These are phyloP conservation scores for Boletus rubroflammeus DNA, from an alignment of 768 basidiomycete genomes.

Conservation along the genomic window DNA sequence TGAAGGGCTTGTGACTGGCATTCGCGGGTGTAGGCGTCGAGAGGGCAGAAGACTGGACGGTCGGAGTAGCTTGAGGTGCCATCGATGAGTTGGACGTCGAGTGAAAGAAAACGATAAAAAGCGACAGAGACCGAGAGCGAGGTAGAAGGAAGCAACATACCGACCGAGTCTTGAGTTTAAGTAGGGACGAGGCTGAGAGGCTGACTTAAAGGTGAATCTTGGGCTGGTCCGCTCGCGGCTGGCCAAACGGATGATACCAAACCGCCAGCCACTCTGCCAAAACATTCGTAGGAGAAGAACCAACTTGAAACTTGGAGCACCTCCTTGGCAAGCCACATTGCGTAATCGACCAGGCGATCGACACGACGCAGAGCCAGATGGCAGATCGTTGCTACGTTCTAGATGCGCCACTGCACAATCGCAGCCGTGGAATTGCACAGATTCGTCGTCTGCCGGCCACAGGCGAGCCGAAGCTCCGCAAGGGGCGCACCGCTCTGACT, in stretches of 20 bases:
- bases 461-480: no score
- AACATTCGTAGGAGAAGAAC: background rate
- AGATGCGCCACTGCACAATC: no score
- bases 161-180: background rate
- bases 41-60: constrained; percentile 1
- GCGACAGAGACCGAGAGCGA: constrained; percentile 6
- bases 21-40: constrained; percentile 1
- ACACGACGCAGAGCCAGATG: no score
- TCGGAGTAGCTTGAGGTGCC: constrained; percentile 21
- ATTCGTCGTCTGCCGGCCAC: no score
- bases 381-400: no score
- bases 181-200: constrained; percentile 11
- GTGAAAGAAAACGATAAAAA: constrained; percentile 7
- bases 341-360: no score
- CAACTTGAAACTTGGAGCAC: background rate
- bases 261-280: background rate
- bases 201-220: constrained; percentile 11
- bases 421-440: no score
- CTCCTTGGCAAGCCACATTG: no score
- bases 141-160: constrained; percentile 12
- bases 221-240: constrained; percentile 6
- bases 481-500: no score
- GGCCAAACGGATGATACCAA: background rate
- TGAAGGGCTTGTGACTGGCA: constrained; percentile 3
- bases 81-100: constrained; percentile 10